Evolutionary conservation across 768 basidiomycete species (phyloP).

Genomic region (Leccinum fibrillosum): DNA sequence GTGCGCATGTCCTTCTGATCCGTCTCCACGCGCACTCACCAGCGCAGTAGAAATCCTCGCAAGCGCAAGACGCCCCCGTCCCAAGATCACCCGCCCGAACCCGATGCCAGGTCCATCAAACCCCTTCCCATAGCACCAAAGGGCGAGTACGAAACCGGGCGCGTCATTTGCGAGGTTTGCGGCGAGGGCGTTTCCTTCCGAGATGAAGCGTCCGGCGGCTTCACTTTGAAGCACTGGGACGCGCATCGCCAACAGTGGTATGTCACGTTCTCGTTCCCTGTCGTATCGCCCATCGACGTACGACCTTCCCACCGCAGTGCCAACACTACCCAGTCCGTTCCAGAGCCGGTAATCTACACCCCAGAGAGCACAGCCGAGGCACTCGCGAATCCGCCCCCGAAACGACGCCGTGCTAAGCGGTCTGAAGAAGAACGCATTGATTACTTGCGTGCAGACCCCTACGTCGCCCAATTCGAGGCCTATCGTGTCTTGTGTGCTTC

Average conservation of each 20-base stretch:
- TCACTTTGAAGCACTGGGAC: constrained; percentile 69
- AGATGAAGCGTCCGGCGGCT: constrained; percentile 58
- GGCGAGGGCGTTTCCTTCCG: constrained; percentile 61
- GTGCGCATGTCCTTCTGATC: constrained; percentile 23
- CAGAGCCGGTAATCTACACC: constrained; percentile 40
- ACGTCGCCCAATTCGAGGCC: constrained; percentile 77
- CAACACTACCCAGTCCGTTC: constrained; percentile 31
- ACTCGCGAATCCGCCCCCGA: constrained; percentile 48
- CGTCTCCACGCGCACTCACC: constrained; percentile 13
- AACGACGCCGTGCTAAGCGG: constrained; percentile 71
- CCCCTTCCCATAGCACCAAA: constrained; percentile 23
- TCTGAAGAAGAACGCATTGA: constrained; percentile 76
- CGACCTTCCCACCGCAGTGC: constrained; percentile 17
- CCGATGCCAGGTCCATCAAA: constrained; percentile 7
- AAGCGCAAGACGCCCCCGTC: constrained; percentile 39
- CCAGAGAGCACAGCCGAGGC: constrained; percentile 41
- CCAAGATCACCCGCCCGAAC: constrained; percentile 17
- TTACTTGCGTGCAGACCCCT: constrained; percentile 65
- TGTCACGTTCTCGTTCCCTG: constrained; percentile 19
- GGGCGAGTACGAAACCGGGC: constrained; percentile 63
- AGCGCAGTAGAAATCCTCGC: constrained; percentile 31
- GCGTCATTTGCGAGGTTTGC: constrained; percentile 64
- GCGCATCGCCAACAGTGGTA: constrained; percentile 62
- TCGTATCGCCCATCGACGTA: constrained; percentile 6
- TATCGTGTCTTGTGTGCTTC: constrained; percentile 76